Base-by-base conservation (phyloP, 768 basidiomycete species). In the Mycena epipterygia region DNA sequence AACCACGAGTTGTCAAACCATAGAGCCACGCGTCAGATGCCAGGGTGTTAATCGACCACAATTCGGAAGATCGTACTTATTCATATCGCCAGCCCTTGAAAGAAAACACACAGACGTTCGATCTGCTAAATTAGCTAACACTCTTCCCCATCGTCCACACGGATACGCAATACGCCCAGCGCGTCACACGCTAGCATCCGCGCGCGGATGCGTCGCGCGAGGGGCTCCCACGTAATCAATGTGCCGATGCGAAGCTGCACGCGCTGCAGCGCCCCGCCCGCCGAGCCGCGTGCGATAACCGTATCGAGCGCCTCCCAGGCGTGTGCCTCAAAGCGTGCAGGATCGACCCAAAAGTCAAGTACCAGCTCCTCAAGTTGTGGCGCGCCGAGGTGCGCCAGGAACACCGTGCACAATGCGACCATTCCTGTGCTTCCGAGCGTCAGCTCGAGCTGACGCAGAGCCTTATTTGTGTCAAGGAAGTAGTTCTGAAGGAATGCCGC, bases 341-440 rank as follows among this genome's bases (percentile, higher is more conserved):
- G 61, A 11, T 63, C 51, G 35, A 63, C 49, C 61, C 61, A 63
- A 19, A 63, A 39, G 27, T 63, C 61, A 17, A 63, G 61, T 16
- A 63, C 49, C 23, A 63, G 25, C 25, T 51, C 61, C 32, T 63
- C 61, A 35, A 63, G 23, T 17, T 30, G 37, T 3, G 61, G 35
- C 4, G 49, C 51, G 3, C 9, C 37, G 2, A 30, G 13, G 11
- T 17, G 33, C 11, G 49, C 12, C 11, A 63, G 37, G 37, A 52
- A 63, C 4, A n/a, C 13, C 23, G 16, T 42, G 37, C 35, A 51
- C 13, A 52, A 23, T 19, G 27, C 49, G 2, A 63, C 27, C 48
- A 52, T n/a, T 9, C 17, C 32, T 19, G 19, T 25, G 49, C 49
- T 29, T 4, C 48, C 61, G 21, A 63, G 49, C 21, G 61, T 63